Evolutionary conservation across 441 rosid species (phyloP), one percentile per base, ranked within the genome.

Genomic region (Mallotus repandus): DNA sequence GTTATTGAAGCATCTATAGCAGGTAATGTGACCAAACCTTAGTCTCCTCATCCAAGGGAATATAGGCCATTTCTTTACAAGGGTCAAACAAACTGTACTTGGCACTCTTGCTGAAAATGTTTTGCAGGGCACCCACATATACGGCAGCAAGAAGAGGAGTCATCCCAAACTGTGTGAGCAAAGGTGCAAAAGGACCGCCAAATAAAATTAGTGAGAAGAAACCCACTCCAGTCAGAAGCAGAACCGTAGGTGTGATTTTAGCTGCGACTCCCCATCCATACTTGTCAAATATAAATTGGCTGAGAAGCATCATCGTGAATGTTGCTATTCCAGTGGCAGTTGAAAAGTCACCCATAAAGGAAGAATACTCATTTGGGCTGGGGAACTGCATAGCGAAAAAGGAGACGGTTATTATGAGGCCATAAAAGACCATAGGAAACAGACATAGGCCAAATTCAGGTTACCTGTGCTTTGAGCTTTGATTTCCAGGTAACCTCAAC

Each of bases 401-500:
- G 49, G 66, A 69, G 55, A 66, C 38, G 60, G 50, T 19, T 21
- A 59, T 10, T 50, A 56, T 49, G 35, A 57, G 63, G n/a, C 61
- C 9, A 29, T 16, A 52, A 13, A 21, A 41, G 19, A 9, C 2
- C 49, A 62, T 29, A 60, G 25, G 14, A 19, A 7, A 43, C 11
- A 35, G 66, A 57, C 14, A 69, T 9, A 15, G 70, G 55, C 71
- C 29, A 69, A 52, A 49, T 59, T 53, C 63, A 74, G 55, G 70
- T 83, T 82, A 93, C 99, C 97, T 96, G 99, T 63, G 98, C 98
- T 84, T 96, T 96, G 72, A 96, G 97, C 85, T 96, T 96, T 43
- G 98, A 96, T 82, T 96, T 96, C 99, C 98, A 96, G 54, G 99
- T 96, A 73, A 93, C 98, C 78, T 96, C 99, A 9, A 96, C 99